Evolutionary conservation across 148 eudicot genomes (phyloP), one percentile per base, ranked within the genome.

Genomic region (Rhododendron ovatum): DNA sequence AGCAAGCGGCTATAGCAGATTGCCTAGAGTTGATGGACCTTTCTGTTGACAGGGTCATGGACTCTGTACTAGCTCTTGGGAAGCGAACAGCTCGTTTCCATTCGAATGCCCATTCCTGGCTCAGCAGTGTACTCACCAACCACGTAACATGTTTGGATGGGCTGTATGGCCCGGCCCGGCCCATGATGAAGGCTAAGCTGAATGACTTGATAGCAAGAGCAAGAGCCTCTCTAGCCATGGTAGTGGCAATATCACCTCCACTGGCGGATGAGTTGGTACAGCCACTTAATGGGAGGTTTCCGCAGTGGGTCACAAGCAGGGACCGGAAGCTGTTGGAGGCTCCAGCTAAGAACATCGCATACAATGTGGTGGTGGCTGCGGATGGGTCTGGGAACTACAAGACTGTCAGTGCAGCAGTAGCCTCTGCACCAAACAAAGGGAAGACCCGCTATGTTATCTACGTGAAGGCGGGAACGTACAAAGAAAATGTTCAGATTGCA

Each of bases 131-230:
- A 3, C 90, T 92, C 18, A 91, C 93, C 30, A 91, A 92, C 86
- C 89, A 92, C 20, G 84, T 86, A 43, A 91, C 93, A 3, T 92
- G 94, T 51, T 50, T 85, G n/a, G 94, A 92, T 17, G 94, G 91
- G 86, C 87, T 91, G 26, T 45, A 39, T 3, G 85, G 87, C 7
- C 22, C 83, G 0, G 85, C 80, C 12, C 78, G 82, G 71, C 8
- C 84, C 45, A 6, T 87, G 26, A 76, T 90, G 67, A 91, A 87
- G 41, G 11, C 85, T 30, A 39, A 35, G 39, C 65, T 91, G 37
- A 50, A 89, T 51, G 89, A 88, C 75, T 39, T 91, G 88, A 82
- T 92, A 45, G 55, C 85, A 13, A 89, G 90, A 37, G 91, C 89
- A 9, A 88, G 83, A 84, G 83, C 87, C 10, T 77, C 92, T 2